Evolutionary conservation across 352 stramenopile species (phyloP), one percentile per base, ranked within the genome.

Genomic region (Blastocystis sp.): DNA sequence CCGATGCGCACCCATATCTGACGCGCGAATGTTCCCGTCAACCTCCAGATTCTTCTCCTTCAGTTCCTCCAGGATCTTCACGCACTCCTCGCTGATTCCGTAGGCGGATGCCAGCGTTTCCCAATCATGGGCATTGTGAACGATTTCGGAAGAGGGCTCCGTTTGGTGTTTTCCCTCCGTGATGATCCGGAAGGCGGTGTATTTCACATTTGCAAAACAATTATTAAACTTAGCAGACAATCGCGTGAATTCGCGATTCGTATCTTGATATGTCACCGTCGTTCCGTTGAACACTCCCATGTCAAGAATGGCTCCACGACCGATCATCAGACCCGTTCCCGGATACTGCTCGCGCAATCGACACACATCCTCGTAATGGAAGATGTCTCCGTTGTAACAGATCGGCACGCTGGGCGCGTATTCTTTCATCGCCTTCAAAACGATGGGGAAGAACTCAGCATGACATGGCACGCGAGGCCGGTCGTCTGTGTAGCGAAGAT

Each of bases 341-440:
- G 90, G 90, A 0, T 90, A 92, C 56, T 90, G 84, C n/a, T 89
- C 76, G 8, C 88, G 88, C 18, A 94, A 87, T 48, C 89, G 89
- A 0, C 88, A 85, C 4, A 94, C 88, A 72, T 94, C 90, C 4
- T 93, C 89, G 69, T 91, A 88, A 34, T 81, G 88, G 63, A 92
- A 94, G 16, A 95, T 90, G 72, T 95, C 92, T 24, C 92, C 92
- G 65, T 95, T 95, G 11, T 91, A 92, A 9, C 94, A 87, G 21
- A 95, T 88, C 11, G 92, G 92, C 8, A 95, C 90, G 2, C 84
- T 16, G n/a, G 63, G 57, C 3, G 57, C 57, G 29, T 72, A 85
- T 44, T 75, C 75, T n/a, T 73, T 85, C 75, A 87, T 86, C n/a
- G 81, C 81, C 11, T 78, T 27, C 21, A 87, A 53, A n/a, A 88